These are phyloP conservation scores for Vanrija pseudolonga DNA, from an alignment of 1,284 basidiomycete species.

Conservation along the genomic window DNA sequence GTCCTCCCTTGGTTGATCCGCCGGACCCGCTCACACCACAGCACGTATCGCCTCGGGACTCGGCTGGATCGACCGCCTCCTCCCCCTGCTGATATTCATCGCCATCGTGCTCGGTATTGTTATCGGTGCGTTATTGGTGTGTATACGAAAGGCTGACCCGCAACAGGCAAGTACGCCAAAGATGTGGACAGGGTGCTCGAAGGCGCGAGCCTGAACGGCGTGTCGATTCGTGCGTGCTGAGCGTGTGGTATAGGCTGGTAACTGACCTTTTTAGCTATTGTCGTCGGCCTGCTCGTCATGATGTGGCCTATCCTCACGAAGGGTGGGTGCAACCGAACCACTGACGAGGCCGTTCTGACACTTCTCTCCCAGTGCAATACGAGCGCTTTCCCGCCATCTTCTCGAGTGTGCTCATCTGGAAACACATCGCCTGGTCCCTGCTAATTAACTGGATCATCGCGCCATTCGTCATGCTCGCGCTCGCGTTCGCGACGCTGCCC, in stretches of 20 bases:
- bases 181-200: conserved; percentile 26
- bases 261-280: conserved; percentile 59
- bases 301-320: conserved; percentile 75
- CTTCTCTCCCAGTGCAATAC: conserved; percentile 70
- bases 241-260: background rate
- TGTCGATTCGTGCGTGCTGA: conserved; percentile 43
- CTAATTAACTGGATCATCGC: conserved; percentile 78
- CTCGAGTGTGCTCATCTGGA: conserved; percentile 59
- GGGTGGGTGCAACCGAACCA: conserved; percentile 8
- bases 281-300: conserved; percentile 76
- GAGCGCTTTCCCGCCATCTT: conserved; percentile 65
- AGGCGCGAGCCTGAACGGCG: conserved; percentile 36
- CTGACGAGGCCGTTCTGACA: conserved; percentile 15
- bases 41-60: conserved; percentile 27
- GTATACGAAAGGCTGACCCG: conserved; percentile 52
- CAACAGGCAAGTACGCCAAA: conserved; percentile 27
- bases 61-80: conserved; percentile 61
- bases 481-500: conserved; percentile 81
- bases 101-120: conserved; percentile 76
- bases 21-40: no score
- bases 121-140: conserved; percentile 61
- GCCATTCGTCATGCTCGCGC: conserved; percentile 73
- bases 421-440: conserved; percentile 67
- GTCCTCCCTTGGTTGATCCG: no score
- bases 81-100: conserved; percentile 67